Evolutionary conservation across 1,284 basidiomycete genomes (phyloP).

Genomic region (Sporisorium graminicola): DNA sequence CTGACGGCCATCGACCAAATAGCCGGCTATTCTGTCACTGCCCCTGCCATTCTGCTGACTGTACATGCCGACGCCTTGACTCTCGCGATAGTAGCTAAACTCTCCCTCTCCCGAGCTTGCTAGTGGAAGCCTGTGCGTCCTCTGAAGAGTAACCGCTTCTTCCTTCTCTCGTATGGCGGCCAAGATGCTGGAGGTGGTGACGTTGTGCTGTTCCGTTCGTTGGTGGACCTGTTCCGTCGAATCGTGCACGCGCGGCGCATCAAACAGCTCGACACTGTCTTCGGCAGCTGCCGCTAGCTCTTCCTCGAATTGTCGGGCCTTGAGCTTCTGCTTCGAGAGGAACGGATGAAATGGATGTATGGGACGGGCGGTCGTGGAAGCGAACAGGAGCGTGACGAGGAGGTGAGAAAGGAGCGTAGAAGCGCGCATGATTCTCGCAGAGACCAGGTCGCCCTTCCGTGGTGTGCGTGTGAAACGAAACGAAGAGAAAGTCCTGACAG

Average conservation of each 20-base stretch:
- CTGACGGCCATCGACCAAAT: not conserved
- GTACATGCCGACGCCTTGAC: not conserved
- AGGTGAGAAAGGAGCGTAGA: not conserved
- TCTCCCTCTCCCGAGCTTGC: not conserved
- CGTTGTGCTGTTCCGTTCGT: conserved; percentile 1
- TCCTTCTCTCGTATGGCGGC: not conserved
- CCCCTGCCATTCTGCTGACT: not conserved
- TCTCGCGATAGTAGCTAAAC: not conserved
- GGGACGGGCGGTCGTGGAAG: not conserved
- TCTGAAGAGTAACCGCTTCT: too few relatives aligned
- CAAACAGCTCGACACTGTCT: conserved; percentile 22
- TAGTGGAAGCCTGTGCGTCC: not conserved
- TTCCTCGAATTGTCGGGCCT: conserved; percentile 12
- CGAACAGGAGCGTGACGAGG: not conserved
- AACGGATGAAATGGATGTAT: not conserved
- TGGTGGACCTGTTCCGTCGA: conserved; percentile 24
- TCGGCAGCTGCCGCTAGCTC: conserved; percentile 13
- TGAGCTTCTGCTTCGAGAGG: not conserved
- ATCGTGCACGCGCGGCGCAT: conserved; percentile 31
- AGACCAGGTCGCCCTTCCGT: too few relatives aligned
- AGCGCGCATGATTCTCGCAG: not conserved
- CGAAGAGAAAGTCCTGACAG: not conserved
- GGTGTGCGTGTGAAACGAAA: too few relatives aligned
- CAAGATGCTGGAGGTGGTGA: not conserved
- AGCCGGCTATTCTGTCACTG: not conserved